Evolutionary conservation across 495 filamentous ascomycete genomes (phyloP), one percentile per base, ranked within the genome.

Genomic region (Oidiodendron maius): DNA sequence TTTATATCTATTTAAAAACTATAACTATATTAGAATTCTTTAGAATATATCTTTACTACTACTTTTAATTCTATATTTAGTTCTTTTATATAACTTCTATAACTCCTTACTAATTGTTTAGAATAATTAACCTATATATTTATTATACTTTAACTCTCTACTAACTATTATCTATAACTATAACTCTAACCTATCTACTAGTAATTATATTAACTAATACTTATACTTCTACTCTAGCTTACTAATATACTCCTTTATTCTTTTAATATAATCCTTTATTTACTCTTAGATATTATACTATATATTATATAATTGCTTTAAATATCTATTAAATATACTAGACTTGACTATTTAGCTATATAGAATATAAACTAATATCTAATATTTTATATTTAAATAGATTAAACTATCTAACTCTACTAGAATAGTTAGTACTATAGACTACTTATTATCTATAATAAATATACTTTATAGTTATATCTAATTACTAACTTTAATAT

Each of bases 401-500:
- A 8, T 32, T 32, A 32, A 32, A 8, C 8, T n/a, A 8, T n/a
- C 28, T 32, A 8, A 32, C n/a, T 8, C 8, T 32, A 51, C 13
- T 17, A 35, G 20, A 11, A 52, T 21, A 37, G 48, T 48, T 17
- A 22, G 3, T 16, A 44, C 46, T 26, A 50, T 43, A 11, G 16
- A 24, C 13, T 30, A 3, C 20, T 54, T 17, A 35, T 43, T 36
- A 3, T 42, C 11, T 4, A 54, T 44, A 34, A 44, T 50, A n/a
- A n/a, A 21, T 39, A 30, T 15, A 50, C 22, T 21, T 32, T 45
- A 22, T 40, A 37, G 25, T 54, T 3, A 9, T 9, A 32, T 21
- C 41, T 62, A 37, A 61, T 64, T 10, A 28, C 22, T 35, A 52
- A 23, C 40, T 51, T 45, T 18, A 66, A 34, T n/a, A n/a, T n/a